These are phyloP conservation scores for Flammula alnicola DNA, from an alignment of 1,284 basidiomycete genomes.

Conservation along the genomic window DNA sequence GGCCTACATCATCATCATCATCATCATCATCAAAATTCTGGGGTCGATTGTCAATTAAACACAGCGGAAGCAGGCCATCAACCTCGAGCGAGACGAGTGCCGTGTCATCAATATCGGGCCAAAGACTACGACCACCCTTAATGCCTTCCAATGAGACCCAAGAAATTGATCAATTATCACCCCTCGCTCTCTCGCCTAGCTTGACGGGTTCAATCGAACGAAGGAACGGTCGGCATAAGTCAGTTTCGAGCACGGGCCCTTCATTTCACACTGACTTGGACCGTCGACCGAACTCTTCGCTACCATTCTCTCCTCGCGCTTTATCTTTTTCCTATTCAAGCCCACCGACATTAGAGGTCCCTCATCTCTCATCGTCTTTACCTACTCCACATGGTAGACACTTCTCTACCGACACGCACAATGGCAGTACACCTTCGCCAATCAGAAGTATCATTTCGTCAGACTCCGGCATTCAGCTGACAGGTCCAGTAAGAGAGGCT, in stretches of 20 bases:
- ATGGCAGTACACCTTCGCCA: conserved; percentile 14
- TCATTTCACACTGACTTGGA: conserved; percentile 4
- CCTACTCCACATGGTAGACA: conserved; percentile 10
- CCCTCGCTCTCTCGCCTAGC: conserved; percentile 5
- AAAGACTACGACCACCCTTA: neutral
- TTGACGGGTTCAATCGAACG: conserved; percentile 3
- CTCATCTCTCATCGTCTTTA: conserved; percentile 17
- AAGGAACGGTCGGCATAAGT: conserved; percentile 9
- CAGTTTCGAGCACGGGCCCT: conserved; percentile 6
- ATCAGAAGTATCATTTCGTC: conserved; percentile 21
- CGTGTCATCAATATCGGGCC: neutral
- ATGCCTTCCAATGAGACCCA: neutral
- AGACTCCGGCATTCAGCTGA: conserved; percentile 23
- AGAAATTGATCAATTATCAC: conserved; percentile 15
- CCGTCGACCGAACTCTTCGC: neutral
- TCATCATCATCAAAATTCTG: neutral
- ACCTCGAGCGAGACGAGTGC: conserved; percentile 3
- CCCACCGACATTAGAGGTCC: conserved; percentile 13
- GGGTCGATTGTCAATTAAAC: conserved; percentile 1
- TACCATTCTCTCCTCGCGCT: conserved; percentile 1
- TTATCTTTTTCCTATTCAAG: neutral
- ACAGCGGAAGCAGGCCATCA: conserved; percentile 7
- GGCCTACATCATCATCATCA: neutral
- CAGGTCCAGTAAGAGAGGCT: conserved; percentile 28
- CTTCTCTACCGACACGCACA: conserved; percentile 8